Percentiles rank a stretch among this genome's conserved stretches.
phyloP scores from a whole-genome alignment of 2,329 filamentous ascomycete species.

The Epichloe sp. region DNA sequence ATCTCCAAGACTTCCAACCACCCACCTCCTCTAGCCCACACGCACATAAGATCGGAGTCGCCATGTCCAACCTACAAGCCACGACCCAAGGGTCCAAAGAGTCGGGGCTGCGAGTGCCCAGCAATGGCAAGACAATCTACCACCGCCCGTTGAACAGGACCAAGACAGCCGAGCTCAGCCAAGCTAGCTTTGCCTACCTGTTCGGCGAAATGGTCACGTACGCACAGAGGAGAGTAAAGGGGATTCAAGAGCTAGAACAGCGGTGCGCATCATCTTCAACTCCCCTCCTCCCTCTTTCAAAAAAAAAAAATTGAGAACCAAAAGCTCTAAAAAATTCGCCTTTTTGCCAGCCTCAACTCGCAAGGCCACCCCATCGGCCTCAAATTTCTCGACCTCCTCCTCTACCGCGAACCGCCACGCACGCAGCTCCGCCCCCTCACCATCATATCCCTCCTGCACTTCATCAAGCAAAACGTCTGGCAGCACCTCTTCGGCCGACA shows the following conservation, averaged over 20 bases:
- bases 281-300: no score
- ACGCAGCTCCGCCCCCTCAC: slow-evolving; percentile 67
- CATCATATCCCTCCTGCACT: slow-evolving; percentile 83
- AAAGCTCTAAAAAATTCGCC: no score
- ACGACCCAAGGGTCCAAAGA: slow-evolving; percentile 29
- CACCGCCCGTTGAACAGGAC: slow-evolving; percentile 86
- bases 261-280: slow-evolving; percentile 35
- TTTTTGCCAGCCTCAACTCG: slow-evolving; percentile 54
- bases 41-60: not conserved
- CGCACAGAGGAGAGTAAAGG: slow-evolving; percentile 78
- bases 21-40: no score
- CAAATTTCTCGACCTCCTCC: slow-evolving; percentile 86
- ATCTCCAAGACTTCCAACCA: not conserved
- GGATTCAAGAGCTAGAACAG: slow-evolving; percentile 87
- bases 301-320: not conserved
- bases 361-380: slow-evolving; percentile 91
- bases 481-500: slow-evolving; percentile 81
- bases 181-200: slow-evolving; percentile 88
- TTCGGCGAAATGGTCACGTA: slow-evolving; percentile 96
- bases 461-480: slow-evolving; percentile 89
- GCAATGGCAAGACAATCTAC: slow-evolving; percentile 95
- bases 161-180: slow-evolving; percentile 77
- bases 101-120: slow-evolving; percentile 69
- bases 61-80: slow-evolving; percentile 39
- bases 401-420: slow-evolving; percentile 65